phyloP scores from a whole-genome alignment of 352 stramenopile species.

The Pythium angustatum region DNA sequence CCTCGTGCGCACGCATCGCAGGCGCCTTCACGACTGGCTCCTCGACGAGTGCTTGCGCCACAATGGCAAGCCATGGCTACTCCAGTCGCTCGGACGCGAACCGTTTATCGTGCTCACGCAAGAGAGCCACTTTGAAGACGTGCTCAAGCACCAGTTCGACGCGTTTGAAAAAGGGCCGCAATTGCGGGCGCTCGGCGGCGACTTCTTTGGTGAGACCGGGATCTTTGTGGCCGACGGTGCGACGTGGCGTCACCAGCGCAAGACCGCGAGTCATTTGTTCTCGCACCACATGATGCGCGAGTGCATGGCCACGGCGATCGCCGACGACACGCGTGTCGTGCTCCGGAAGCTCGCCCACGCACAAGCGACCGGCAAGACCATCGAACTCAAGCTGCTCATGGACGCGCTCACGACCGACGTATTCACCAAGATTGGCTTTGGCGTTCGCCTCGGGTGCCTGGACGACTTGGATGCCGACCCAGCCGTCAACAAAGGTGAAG shows the following conservation, averaged over 20 bases:
- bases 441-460: conserved; percentile 55
- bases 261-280: conserved; percentile 89
- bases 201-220: conserved; percentile 71
- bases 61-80: conserved; percentile 45
- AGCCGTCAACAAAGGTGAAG: too few species aligned
- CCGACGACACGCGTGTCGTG: conserved; percentile 40
- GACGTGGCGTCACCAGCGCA: conserved; percentile 75
- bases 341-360: conserved; percentile 32
- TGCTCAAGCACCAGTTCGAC: conserved; percentile 72
- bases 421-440: conserved; percentile 76
- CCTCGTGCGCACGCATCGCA: conserved; percentile 42
- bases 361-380: conserved; percentile 9
- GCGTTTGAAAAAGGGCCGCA: conserved; percentile 68
- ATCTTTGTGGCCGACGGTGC: conserved; percentile 75
- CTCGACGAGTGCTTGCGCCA: conserved; percentile 47
- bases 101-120: conserved; percentile 46
- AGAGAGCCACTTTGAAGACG: conserved; percentile 51
- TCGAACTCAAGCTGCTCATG: conserved; percentile 59
- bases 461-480: conserved; percentile 29
- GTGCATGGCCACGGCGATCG: conserved; percentile 53
- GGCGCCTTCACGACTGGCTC: conserved; percentile 62
- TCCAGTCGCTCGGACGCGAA: conserved; percentile 37
- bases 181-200: conserved; percentile 36
- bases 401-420: conserved; percentile 67
- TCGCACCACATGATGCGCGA: conserved; percentile 58